These are phyloP conservation scores for Fusarium clavum DNA, from an alignment of 2,329 filamentous ascomycete genomes.

Conservation along the genomic window DNA sequence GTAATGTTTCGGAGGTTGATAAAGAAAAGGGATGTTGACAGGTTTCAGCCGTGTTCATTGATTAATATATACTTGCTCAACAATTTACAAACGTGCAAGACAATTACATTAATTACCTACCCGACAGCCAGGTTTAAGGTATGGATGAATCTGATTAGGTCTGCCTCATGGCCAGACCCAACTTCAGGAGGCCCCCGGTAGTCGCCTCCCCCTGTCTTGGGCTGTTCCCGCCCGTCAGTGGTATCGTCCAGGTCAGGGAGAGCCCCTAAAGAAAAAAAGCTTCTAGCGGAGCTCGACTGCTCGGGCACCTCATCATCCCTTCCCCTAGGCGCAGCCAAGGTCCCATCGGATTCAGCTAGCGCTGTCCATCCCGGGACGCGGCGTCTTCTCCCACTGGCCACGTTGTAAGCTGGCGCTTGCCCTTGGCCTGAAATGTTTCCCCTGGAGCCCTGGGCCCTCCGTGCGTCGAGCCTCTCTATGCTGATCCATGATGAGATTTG, in stretches of 20 bases:
- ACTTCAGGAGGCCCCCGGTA: conserved; percentile 22
- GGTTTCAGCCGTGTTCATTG: background rate
- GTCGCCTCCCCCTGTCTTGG: conserved; percentile 33
- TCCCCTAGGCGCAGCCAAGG: conserved; percentile 10
- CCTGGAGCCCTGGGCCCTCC: conserved; percentile 25
- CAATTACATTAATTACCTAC: background rate
- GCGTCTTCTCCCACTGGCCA: conserved; percentile 44
- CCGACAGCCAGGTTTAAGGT: background rate
- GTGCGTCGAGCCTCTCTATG: conserved; percentile 33
- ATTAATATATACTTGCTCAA: conserved; percentile 5
- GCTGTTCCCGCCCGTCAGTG: background rate
- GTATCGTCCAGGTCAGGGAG: conserved; percentile 8
- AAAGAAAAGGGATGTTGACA: conserved; percentile 7
- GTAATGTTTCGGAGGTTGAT: conserved; percentile 11
- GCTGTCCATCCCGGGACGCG: conserved; percentile 40
- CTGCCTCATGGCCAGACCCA: background rate
- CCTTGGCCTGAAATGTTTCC: conserved; percentile 28
- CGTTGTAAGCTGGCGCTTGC: conserved; percentile 30
- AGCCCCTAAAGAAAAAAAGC: conserved; percentile 36
- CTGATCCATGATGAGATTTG: conserved; percentile 29
- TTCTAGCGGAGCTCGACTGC: conserved; percentile 32
- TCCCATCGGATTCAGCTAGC: conserved; percentile 20
- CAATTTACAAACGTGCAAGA: background rate
- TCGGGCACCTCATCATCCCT: conserved; percentile 19
- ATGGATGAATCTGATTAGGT: background rate